Percentiles rank a stretch among this genome's conserved stretches.
Evolutionary conservation across 306 rosid genomes (phyloP).

Genomic region (Casuarina cunninghamiana): DNA sequence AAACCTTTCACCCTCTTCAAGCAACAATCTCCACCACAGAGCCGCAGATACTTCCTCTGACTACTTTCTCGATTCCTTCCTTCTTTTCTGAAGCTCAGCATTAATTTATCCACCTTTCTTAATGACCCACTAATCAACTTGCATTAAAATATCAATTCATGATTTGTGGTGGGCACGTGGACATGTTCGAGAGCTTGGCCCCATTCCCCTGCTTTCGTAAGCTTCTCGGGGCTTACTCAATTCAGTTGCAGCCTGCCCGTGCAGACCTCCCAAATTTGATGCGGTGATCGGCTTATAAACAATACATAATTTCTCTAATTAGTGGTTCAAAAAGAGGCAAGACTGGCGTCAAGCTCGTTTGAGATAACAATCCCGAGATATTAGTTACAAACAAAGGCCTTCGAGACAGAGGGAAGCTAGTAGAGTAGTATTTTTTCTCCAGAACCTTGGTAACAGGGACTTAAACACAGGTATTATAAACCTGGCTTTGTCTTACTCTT

Average conservation of each 20-base stretch:
- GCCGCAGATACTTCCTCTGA: not conserved
- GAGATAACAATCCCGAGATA: not conserved
- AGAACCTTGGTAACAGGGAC: not conserved
- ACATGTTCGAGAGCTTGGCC: conserved; percentile 39
- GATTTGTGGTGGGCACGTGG: conserved; percentile 51
- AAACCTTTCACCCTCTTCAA: not conserved
- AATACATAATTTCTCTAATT: not conserved
- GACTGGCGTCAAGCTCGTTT: not conserved
- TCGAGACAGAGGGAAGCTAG: not conserved
- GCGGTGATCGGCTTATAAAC: not conserved
- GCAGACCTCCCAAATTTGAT: conserved; percentile 5
- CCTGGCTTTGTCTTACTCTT: no score
- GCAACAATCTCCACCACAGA: conserved; percentile 36
- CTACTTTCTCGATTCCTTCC: conserved; percentile 29
- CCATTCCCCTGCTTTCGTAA: conserved; percentile 22
- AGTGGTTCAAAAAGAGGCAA: not conserved
- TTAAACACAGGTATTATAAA: no score
- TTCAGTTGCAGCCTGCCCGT: conserved; percentile 5
- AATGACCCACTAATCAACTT: conserved; percentile 32
- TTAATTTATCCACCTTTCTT: conserved; percentile 18
- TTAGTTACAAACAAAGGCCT: not conserved
- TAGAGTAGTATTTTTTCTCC: not conserved
- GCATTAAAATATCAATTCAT: conserved; percentile 22
- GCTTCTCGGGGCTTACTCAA: conserved; percentile 7
- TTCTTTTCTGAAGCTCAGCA: not conserved